A percentile compares a stretch with the other conserved stretches of the same genome.
These are phyloP conservation scores for Monosporascus sp. DNA, from an alignment of 2,329 filamentous ascomycete genomes.

Conservation along the genomic window DNA sequence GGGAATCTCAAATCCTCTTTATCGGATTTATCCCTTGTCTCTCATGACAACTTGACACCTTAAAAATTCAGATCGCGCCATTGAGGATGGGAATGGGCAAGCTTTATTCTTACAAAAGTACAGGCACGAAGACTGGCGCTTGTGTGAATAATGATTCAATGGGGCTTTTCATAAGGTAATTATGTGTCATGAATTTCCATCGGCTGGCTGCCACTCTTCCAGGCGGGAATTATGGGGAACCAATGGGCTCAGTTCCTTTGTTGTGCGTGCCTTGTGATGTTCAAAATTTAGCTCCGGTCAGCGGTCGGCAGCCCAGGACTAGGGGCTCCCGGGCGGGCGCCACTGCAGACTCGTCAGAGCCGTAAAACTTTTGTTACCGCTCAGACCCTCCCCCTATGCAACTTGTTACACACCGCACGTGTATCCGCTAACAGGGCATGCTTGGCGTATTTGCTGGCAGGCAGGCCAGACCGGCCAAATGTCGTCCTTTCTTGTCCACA, in stretches of 20 bases:
- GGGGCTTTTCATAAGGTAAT: slow-evolving; percentile 30
- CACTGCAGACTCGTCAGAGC: not conserved
- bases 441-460: too few relatives aligned
- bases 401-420: too few relatives aligned
- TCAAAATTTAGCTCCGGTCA: not conserved
- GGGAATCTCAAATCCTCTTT: too few relatives aligned
- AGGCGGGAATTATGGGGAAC: not conserved
- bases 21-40: too few relatives aligned
- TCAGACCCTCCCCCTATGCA: too few relatives aligned
- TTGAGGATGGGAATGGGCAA: slow-evolving; percentile 10
- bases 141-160: slow-evolving; percentile 21
- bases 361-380: not conserved
- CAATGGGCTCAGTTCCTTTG: not conserved
- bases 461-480: too few relatives aligned
- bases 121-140: slow-evolving; percentile 8
- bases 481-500: too few relatives aligned
- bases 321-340: not conserved
- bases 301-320: not conserved
- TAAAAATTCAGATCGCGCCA: slow-evolving; percentile 4
- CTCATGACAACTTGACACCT: not conserved
- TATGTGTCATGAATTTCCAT: slow-evolving; percentile 29
- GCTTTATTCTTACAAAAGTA: slow-evolving; percentile 11
- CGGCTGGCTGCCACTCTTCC: slow-evolving; percentile 3
- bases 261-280: slow-evolving; percentile 10
- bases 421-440: too few relatives aligned